Conservation (phyloP, 148 eudicot species). For the Fallopia convolvulus region DNA sequence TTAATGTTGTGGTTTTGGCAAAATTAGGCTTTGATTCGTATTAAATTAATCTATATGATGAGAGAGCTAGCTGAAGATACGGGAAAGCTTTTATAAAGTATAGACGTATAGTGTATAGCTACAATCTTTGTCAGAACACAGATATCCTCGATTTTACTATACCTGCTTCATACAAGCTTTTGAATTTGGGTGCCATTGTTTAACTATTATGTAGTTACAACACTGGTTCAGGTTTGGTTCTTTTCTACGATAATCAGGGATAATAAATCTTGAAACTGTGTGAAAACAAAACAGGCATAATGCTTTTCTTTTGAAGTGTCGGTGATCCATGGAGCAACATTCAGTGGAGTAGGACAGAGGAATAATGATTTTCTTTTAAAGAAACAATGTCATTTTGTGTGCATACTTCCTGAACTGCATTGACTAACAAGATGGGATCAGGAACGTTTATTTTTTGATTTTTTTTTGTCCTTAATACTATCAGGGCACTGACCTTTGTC, state of each 20-base stretch:
- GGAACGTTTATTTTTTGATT: background rate
- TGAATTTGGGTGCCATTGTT: too few relatives aligned
- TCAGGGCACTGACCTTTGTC: background rate
- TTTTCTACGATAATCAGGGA: background rate
- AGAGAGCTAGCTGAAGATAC: too few relatives aligned
- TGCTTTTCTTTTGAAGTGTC: background rate
- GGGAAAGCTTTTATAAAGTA: too few relatives aligned
- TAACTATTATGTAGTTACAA: too few relatives aligned
- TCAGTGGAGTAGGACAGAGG: background rate
- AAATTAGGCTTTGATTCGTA: background rate
- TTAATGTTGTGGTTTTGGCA: background rate
- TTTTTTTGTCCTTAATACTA: background rate
- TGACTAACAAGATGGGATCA: background rate
- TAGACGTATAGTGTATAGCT: too few relatives aligned
- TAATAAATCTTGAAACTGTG: background rate
- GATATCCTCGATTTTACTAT: too few relatives aligned
- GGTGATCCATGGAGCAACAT: background rate
- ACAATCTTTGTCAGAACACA: too few relatives aligned
- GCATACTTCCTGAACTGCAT: background rate
- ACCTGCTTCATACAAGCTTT: background rate
- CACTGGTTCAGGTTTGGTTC: background rate
- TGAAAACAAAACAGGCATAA: background rate
- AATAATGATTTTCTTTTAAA: background rate
- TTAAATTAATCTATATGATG: too few relatives aligned
- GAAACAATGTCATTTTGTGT: too few relatives aligned